phyloP scores from a whole-genome alignment of 1,139 yeast species.

The Debaryomyces singareniensis region DNA sequence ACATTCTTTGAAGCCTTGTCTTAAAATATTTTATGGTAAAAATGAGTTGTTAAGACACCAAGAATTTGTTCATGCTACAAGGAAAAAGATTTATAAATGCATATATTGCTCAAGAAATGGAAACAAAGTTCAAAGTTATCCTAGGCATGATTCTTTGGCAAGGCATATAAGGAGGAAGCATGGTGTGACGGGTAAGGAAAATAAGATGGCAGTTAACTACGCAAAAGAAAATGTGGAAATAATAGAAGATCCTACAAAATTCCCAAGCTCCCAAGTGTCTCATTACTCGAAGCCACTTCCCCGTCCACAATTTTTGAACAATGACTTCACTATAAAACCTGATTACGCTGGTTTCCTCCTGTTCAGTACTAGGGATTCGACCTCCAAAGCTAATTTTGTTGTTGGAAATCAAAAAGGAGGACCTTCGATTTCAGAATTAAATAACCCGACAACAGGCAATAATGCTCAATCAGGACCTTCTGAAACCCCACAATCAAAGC shows the following conservation, averaged over 20 bases:
- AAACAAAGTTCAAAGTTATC: conserved; percentile 37
- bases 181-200: conserved; percentile 42
- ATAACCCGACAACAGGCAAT: background rate
- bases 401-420: too few species aligned
- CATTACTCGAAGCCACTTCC: conserved; percentile 21
- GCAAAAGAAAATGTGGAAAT: conserved; percentile 41
- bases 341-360: conserved; percentile 27
- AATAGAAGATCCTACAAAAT: conserved; percentile 21
- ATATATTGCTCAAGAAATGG: conserved; percentile 34
- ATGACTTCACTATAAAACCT: conserved; percentile 24
- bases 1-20: conserved; percentile 22
- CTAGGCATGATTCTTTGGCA: conserved; percentile 42
- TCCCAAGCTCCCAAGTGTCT: conserved; percentile 1
- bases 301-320: conserved; percentile 24
- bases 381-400: too few species aligned
- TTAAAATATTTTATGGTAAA: conserved; percentile 40
- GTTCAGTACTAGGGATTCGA: conserved; percentile 20
- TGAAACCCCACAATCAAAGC: background rate
- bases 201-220: conserved; percentile 41
- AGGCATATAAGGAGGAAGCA: conserved; percentile 42
- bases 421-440: background rate
- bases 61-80: conserved; percentile 44
- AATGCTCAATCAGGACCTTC: background rate
- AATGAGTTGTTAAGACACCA: conserved; percentile 42
- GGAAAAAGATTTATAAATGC: conserved; percentile 39